A percentile compares a stretch with the other conserved stretches of the same genome.
Evolutionary conservation across 1,139 yeast genomes (phyloP).

Genomic region (Candida neerlandica): DNA sequence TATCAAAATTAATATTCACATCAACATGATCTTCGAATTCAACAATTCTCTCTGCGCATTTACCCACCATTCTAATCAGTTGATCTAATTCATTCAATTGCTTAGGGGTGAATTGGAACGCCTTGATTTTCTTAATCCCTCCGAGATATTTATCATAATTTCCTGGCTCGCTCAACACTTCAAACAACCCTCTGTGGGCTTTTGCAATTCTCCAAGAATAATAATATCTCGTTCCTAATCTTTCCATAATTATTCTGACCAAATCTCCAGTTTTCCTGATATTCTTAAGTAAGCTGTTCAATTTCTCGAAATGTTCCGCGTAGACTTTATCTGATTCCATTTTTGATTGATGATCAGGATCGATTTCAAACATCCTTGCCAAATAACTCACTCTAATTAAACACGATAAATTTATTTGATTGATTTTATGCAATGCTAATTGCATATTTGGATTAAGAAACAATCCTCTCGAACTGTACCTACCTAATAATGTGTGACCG

Average conservation of each 20-base stretch:
- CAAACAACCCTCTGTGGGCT: slow-evolving; percentile 38
- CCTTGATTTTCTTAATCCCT: slow-evolving; percentile 14
- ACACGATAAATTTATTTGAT: slow-evolving; percentile 35
- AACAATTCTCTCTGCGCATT: slow-evolving; percentile 12
- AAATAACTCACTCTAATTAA: slow-evolving; percentile 31
- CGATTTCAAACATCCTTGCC: slow-evolving; percentile 20
- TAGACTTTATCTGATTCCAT: slow-evolving; percentile 22
- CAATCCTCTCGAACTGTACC: slow-evolving; percentile 39
- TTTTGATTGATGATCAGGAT: slow-evolving; percentile 22
- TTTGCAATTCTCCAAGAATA: slow-evolving; percentile 56
- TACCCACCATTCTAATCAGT: slow-evolving; percentile 9
- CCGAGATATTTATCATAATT: slow-evolving; percentile 30
- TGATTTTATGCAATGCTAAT: slow-evolving; percentile 39
- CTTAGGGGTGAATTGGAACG: slow-evolving; percentile 19
- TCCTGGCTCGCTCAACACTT: slow-evolving; percentile 28
- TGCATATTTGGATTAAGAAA: slow-evolving; percentile 45
- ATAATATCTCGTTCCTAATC: slow-evolving; percentile 47
- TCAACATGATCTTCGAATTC: slow-evolving; percentile 9
- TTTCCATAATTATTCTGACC: slow-evolving; percentile 35
- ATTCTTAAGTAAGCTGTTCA: slow-evolving; percentile 32
- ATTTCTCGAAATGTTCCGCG: slow-evolving; percentile 21
- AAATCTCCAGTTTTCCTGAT: slow-evolving; percentile 41
- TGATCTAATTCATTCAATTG: slow-evolving; percentile 31
- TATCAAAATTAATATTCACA: neutral
- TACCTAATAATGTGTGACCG: slow-evolving; percentile 33